phyloP scores from a whole-genome alignment of 2,329 filamentous ascomycete species.

The Sporothrix brunneoviolacea region DNA sequence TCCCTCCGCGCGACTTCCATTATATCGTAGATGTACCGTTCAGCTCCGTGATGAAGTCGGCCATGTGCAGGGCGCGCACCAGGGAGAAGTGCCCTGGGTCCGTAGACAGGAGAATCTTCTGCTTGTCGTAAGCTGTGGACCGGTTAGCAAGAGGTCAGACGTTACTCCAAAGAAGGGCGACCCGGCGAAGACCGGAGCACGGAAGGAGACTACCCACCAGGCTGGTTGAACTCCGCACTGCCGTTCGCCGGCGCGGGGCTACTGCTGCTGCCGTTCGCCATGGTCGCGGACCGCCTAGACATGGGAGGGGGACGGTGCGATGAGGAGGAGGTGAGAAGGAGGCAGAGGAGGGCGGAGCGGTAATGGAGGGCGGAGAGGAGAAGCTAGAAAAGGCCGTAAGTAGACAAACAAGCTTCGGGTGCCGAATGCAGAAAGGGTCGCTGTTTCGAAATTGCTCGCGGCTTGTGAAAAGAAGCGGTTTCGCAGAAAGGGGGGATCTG shows the following conservation, averaged over 20 bases:
- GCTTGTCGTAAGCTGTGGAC: slow-evolving; percentile 54
- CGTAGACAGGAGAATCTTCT: slow-evolving; percentile 63
- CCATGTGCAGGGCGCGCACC: slow-evolving; percentile 64
- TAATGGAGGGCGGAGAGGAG: not conserved
- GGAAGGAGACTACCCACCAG: not conserved
- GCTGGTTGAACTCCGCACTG: slow-evolving; percentile 4
- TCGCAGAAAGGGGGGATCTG: too few relatives aligned
- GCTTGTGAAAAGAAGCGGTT: too few relatives aligned
- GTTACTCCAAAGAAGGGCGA: too few relatives aligned
- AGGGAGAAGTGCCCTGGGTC: slow-evolving; percentile 69
- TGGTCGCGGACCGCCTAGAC: slow-evolving; percentile 17
- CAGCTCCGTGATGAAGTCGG: slow-evolving; percentile 77
- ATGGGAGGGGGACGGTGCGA: slow-evolving; percentile 6
- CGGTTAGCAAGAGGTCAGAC: not conserved
- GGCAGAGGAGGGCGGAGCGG: not conserved
- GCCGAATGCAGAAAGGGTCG: too few relatives aligned
- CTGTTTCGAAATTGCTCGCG: too few relatives aligned
- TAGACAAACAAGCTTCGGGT: too few relatives aligned
- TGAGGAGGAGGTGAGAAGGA: not conserved
- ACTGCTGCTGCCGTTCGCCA: slow-evolving; percentile 16
- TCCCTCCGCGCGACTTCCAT: too few relatives aligned
- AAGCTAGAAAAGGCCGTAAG: not conserved
- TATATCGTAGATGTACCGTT: slow-evolving; percentile 62
- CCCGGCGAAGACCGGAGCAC: too few relatives aligned
- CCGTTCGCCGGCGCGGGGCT: not conserved